phyloP scores from a whole-genome alignment of 1,284 basidiomycete genomes.

The Microbotryum intermedium region DNA sequence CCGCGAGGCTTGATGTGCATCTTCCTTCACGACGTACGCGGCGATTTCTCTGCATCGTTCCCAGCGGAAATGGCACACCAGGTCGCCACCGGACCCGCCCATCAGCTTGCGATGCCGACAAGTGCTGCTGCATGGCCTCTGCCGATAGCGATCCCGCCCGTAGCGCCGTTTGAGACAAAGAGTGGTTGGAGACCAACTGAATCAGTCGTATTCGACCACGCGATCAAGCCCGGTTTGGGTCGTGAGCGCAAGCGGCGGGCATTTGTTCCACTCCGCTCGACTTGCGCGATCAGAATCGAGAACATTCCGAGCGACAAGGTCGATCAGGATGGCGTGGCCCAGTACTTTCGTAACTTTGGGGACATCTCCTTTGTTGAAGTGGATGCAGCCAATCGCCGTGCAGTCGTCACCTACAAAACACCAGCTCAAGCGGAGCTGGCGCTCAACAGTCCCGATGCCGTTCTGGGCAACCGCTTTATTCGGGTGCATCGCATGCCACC shows the following conservation, averaged over 20 bases:
- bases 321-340: constrained; percentile 65
- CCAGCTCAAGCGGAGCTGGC: constrained; percentile 78
- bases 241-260: not conserved
- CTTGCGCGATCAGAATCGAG: constrained; percentile 75
- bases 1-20: too few species aligned
- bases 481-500: constrained; percentile 48
- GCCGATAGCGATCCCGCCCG: too few species aligned
- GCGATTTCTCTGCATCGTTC: too few species aligned
- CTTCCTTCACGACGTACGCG: too few species aligned
- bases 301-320: constrained; percentile 82
- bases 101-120: too few species aligned
- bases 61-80: too few species aligned
- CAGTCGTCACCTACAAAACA: constrained; percentile 77
- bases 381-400: constrained; percentile 62
- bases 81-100: too few species aligned
- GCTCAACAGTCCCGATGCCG: constrained; percentile 85
- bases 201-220: too few species aligned
- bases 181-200: too few species aligned
- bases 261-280: constrained; percentile 8
- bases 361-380: constrained; percentile 88
- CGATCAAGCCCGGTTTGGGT: too few species aligned
- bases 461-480: constrained; percentile 89
- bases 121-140: too few species aligned
- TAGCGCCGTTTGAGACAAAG: not conserved
- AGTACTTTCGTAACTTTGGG: constrained; percentile 87